Percentiles rank a stretch among this genome's conserved stretches.
Conservation (phyloP, 2,329 filamentous ascomycete genomes). For the Xylaria sp. region DNA sequence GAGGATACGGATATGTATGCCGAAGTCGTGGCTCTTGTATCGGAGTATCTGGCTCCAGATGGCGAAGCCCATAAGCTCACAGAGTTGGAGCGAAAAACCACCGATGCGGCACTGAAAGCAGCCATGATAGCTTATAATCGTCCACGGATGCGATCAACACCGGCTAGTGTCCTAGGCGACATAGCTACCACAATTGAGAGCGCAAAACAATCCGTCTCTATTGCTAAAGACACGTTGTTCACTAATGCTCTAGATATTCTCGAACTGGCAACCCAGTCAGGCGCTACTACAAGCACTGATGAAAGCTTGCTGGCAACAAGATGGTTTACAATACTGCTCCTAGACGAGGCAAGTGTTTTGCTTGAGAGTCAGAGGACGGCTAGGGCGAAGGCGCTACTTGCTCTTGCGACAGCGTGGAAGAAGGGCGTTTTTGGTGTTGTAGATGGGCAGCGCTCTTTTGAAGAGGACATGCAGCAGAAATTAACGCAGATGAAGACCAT, state of each 20-base stretch:
- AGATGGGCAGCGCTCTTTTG: conserved; percentile 30
- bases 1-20: conserved; percentile 76
- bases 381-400: conserved; percentile 58
- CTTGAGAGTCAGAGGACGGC: conserved; percentile 62
- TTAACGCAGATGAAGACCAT: conserved; percentile 50
- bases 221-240: conserved; percentile 65
- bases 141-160: conserved; percentile 50
- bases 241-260: conserved; percentile 59
- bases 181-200: conserved; percentile 53
- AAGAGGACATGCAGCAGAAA: conserved; percentile 48
- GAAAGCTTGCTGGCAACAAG: conserved; percentile 43
- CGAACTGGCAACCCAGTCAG: conserved; percentile 50
- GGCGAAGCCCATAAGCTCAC: conserved; percentile 55
- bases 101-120: conserved; percentile 62
- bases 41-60: conserved; percentile 67
- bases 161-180: conserved; percentile 52
- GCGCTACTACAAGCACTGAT: conserved; percentile 27
- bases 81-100: conserved; percentile 55
- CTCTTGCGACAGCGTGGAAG: conserved; percentile 55
- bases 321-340: conserved; percentile 60
- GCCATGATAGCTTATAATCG: conserved; percentile 61
- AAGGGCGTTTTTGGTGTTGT: conserved; percentile 55
- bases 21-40: conserved; percentile 72
- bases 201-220: conserved; percentile 49
- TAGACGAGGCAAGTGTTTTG: conserved; percentile 57